Conservation (phyloP, 148 eudicot genomes). For the Linanthus parryae region DNA sequence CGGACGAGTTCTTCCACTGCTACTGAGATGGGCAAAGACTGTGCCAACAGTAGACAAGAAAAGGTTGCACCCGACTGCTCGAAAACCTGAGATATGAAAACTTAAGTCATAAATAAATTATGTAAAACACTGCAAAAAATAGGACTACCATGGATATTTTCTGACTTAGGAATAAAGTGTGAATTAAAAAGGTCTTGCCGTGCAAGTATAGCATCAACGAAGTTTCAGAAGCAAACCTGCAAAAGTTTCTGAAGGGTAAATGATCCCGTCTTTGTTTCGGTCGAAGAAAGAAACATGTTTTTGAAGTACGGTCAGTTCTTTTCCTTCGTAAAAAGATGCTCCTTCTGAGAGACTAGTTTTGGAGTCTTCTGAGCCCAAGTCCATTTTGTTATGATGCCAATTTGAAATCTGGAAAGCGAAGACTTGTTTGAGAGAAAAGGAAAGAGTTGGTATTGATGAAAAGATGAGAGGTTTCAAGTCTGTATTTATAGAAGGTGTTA, state of each 20-base stretch:
- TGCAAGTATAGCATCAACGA: too few species aligned
- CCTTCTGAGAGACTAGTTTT: too few species aligned
- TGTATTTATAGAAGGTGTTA: too few species aligned
- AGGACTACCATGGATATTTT: background rate
- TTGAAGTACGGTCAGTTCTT: background rate
- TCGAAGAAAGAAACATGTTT: slow-evolving; percentile 1
- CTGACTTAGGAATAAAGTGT: too few species aligned
- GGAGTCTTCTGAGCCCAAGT: too few species aligned
- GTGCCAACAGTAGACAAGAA: background rate
- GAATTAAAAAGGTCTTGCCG: too few species aligned
- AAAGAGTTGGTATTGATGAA: too few species aligned
- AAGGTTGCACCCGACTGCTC: background rate
- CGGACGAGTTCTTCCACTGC: background rate
- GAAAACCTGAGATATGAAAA: background rate
- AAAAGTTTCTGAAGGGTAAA: background rate
- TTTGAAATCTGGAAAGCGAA: too few species aligned
- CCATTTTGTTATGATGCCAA: too few species aligned
- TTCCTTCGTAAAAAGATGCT: too few species aligned
- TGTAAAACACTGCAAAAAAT: background rate
- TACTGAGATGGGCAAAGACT: background rate
- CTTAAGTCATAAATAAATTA: background rate
- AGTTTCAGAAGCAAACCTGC: background rate
- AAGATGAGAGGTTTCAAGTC: too few species aligned
- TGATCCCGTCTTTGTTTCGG: background rate
- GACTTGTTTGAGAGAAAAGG: too few species aligned